Evolutionary conservation across 75 land plant genomes (phyloP).

Genomic region (Picea glauca): DNA sequence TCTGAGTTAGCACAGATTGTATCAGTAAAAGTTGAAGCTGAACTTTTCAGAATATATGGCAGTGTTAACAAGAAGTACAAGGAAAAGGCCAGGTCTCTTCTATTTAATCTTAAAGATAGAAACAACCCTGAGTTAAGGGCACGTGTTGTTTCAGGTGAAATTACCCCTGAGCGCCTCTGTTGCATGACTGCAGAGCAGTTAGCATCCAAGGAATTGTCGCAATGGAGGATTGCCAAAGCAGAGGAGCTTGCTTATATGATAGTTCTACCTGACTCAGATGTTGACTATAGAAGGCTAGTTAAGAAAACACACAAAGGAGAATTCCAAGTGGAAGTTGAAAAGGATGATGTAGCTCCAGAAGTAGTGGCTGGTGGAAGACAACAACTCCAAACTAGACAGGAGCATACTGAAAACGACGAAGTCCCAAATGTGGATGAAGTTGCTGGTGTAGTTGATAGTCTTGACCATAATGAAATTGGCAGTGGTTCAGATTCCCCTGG

Average conservation of each 20-base stretch:
- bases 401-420: not conserved
- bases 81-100: conserved; percentile 90
- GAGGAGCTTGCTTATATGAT: conserved; percentile 91
- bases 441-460: not conserved
- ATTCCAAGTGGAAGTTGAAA: conserved; percentile 64
- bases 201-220: conserved; percentile 94
- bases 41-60: conserved; percentile 72
- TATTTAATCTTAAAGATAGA: conserved; percentile 92
- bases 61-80: conserved; percentile 96
- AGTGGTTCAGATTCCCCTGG: not conserved
- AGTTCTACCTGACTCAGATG: conserved; percentile 81
- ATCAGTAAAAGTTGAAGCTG: conserved; percentile 74
- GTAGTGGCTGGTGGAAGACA: conserved; percentile 41
- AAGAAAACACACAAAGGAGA: conserved; percentile 99
- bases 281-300: conserved; percentile 67
- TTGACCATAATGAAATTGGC: not conserved
- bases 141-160: conserved; percentile 83
- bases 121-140: conserved; percentile 92
- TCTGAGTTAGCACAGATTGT: conserved; percentile 32
- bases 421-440: not conserved
- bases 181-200: conserved; percentile 93
- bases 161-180: conserved; percentile 76
- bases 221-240: conserved; percentile 98
- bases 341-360: conserved; percentile 39
- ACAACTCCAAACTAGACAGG: conserved; percentile 4